Evolutionary conservation across 257 asterid species (phyloP).

Genomic region (Capsicum chinense): DNA sequence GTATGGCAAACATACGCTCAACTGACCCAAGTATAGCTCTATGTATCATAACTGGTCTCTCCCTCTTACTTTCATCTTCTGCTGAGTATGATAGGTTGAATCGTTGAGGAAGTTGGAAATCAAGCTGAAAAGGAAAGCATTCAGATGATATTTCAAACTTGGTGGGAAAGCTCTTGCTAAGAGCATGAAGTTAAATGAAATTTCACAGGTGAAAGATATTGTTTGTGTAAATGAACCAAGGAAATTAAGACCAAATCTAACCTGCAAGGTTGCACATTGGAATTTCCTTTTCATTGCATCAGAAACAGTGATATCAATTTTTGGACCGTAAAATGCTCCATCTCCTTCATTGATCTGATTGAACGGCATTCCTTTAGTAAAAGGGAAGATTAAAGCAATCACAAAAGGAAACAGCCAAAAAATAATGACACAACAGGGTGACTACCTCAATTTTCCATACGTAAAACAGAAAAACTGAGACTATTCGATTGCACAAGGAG

Average conservation of each 20-base stretch:
- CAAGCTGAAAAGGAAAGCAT: conserved; percentile 75
- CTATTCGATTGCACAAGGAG: conserved; percentile 12
- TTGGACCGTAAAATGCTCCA: conserved; percentile 98
- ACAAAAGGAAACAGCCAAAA: conserved; percentile 19
- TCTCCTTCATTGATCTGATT: conserved; percentile 88
- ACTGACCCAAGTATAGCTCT: conserved; percentile 96
- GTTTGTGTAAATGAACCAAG: conserved; percentile 6
- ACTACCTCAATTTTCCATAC: conserved; percentile 9
- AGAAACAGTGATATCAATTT: conserved; percentile 72
- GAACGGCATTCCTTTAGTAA: conserved; percentile 34
- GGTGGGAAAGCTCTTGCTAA: conserved; percentile 19
- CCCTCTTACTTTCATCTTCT: conserved; percentile 91
- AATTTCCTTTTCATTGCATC: conserved; percentile 97
- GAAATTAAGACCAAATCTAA: conserved; percentile 39
- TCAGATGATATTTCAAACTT: conserved; percentile 12
- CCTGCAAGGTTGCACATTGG: conserved; percentile 98
- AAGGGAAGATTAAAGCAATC: conserved; percentile 32
- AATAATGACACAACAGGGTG: background rate
- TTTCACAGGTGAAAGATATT: background rate
- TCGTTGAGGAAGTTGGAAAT: conserved; percentile 94
- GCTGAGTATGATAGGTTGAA: conserved; percentile 89
- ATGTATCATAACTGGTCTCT: conserved; percentile 95
- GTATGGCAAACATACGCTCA: conserved; percentile 96
- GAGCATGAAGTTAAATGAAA: conserved; percentile 38
- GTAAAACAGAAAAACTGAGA: background rate